Percentiles rank a stretch among this genome's conserved stretches.
phyloP scores from a whole-genome alignment of 192 early-diverging fungal genomes.

The Funneliformis mosseae region DNA sequence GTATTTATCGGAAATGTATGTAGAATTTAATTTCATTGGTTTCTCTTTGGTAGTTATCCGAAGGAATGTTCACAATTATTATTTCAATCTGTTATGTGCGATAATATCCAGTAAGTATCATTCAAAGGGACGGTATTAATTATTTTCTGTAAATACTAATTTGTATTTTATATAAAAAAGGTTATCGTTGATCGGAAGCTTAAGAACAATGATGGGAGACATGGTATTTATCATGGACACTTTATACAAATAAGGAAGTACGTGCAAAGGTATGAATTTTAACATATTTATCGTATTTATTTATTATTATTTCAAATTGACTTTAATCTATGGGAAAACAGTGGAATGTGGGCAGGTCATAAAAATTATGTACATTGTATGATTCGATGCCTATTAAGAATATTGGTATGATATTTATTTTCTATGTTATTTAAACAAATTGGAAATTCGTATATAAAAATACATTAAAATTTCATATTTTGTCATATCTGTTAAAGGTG shows the following conservation, averaged over 20 bases:
- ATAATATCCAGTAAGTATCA: constrained; percentile 90
- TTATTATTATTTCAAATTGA: neutral
- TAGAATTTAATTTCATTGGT: constrained; percentile 33
- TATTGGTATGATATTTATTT: constrained; percentile 60
- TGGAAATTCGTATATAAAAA: neutral
- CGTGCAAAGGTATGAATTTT: constrained; percentile 73
- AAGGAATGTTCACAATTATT: neutral
- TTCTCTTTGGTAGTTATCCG: no score
- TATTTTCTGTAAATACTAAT: constrained; percentile 6
- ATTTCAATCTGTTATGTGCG: constrained; percentile 49
- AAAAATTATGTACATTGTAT: constrained; percentile 98
- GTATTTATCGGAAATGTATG: constrained; percentile 99
- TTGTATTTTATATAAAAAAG: constrained; percentile 40
- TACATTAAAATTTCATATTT: neutral
- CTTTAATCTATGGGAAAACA: constrained; percentile 76
- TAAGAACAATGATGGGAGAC: constrained; percentile 96
- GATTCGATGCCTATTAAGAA: constrained; percentile 95
- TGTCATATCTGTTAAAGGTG: constrained; percentile 95
- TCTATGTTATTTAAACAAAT: neutral
- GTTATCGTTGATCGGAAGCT: constrained; percentile 93
- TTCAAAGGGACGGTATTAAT: neutral
- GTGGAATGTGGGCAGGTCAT: constrained; percentile 98
- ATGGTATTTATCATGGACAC: constrained; percentile 98
- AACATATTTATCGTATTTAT: neutral
- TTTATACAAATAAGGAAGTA: constrained; percentile 96